Conservation (phyloP, 108 stramenopile species). For the Asterionellopsis glacialis region DNA sequence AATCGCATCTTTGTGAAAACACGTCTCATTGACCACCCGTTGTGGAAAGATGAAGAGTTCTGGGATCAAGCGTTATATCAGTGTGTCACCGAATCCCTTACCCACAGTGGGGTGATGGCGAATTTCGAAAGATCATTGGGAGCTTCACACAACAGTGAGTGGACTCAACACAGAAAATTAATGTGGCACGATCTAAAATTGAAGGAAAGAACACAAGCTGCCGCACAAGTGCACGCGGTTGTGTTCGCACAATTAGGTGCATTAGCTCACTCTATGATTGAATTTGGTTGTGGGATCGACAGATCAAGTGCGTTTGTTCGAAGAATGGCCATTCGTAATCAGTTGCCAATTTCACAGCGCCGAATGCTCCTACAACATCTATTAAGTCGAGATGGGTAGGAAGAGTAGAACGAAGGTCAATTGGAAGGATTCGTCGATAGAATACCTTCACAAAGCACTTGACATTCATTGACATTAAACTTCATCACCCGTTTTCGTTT, state of each 20-base stretch:
- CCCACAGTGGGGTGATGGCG: constrained; percentile 58
- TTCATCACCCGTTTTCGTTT: too few relatives aligned
- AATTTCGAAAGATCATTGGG: constrained; percentile 36
- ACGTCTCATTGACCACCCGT: constrained; percentile 37
- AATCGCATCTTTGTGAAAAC: constrained; percentile 45
- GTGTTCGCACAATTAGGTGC: constrained; percentile 73
- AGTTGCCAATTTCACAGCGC: constrained; percentile 61
- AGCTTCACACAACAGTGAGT: constrained; percentile 19
- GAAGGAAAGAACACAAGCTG: constrained; percentile 54
- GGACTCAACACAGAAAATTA: constrained; percentile 25
- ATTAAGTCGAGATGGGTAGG: constrained; percentile 9
- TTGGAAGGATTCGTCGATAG: too few relatives aligned
- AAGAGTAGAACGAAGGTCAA: too few relatives aligned
- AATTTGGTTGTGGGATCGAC: constrained; percentile 57
- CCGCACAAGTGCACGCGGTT: constrained; percentile 71
- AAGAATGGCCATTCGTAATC: constrained; percentile 58
- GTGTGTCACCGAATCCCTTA: constrained; percentile 57
- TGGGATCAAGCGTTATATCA: constrained; percentile 70
- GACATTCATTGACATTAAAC: too few relatives aligned
- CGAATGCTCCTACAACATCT: constrained; percentile 63
- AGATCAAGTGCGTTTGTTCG: constrained; percentile 64
- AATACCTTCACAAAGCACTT: too few relatives aligned
- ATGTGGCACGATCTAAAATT: constrained; percentile 70
- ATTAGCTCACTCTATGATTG: constrained; percentile 70
- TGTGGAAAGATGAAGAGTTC: constrained; percentile 65